phyloP scores from a whole-genome alignment of 495 filamentous ascomycete genomes.

The Delitschia confertaspora region DNA sequence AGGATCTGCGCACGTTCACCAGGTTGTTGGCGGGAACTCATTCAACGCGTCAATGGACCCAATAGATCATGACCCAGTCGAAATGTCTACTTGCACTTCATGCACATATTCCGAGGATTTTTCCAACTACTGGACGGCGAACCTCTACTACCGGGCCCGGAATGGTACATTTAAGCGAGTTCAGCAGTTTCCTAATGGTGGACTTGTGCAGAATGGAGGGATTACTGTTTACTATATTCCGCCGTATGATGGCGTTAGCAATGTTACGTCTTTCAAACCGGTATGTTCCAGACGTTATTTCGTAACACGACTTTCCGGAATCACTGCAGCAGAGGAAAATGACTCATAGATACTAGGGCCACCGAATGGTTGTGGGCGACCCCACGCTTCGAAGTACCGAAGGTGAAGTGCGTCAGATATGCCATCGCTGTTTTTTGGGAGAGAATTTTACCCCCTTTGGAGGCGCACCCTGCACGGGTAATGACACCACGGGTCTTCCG shows the following conservation, averaged over 20 bases:
- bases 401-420: constrained; percentile 9
- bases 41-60: constrained; percentile 21
- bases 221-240: constrained; percentile 25
- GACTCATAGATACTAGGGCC: not conserved
- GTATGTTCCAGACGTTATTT: not conserved
- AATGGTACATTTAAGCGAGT: constrained; percentile 26
- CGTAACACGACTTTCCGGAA: no score
- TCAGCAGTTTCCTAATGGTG: constrained; percentile 8
- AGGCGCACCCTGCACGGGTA: constrained; percentile 26
- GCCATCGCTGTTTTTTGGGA: constrained; percentile 15
- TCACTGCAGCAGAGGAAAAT: not conserved
- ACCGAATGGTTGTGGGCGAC: constrained; percentile 23
- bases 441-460: constrained; percentile 37
- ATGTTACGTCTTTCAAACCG: constrained; percentile 22
- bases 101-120: constrained; percentile 24
- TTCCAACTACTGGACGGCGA: constrained; percentile 26
- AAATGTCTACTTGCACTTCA: constrained; percentile 19
- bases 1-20: constrained; percentile 21
- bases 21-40: constrained; percentile 25
- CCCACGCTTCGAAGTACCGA: not conserved
- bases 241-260: not conserved
- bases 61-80: constrained; percentile 12
- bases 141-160: constrained; percentile 18
- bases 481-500: constrained; percentile 11
- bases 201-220: constrained; percentile 12